Conservation (phyloP, 495 filamentous ascomycete species). For the Hyaloscypha finlandica region DNA sequence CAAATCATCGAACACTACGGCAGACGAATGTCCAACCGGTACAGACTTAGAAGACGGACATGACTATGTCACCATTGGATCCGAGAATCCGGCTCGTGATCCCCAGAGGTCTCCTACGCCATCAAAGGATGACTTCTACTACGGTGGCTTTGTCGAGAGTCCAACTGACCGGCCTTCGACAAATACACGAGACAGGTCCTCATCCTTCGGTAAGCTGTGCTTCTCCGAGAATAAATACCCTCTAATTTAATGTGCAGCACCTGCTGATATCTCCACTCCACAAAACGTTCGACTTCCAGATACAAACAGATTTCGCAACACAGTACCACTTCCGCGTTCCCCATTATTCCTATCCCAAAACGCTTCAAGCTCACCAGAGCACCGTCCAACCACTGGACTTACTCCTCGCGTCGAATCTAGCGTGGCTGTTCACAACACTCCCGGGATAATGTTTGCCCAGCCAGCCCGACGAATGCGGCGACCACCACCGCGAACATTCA, state of each 20-base stretch:
- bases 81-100: slow-evolving; percentile 22
- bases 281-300: slow-evolving; percentile 9
- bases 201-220: slow-evolving; percentile 25
- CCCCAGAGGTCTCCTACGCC: slow-evolving; percentile 12
- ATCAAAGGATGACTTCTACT: slow-evolving; percentile 29
- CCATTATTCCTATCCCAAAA: slow-evolving; percentile 31
- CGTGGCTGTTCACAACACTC: slow-evolving; percentile 24
- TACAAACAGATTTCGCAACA: slow-evolving; percentile 8
- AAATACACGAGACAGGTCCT: slow-evolving; percentile 13
- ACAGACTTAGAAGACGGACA: background rate
- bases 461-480: slow-evolving; percentile 23
- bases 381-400: slow-evolving; percentile 19
- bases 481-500: slow-evolving; percentile 12
- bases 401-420: slow-evolving; percentile 25
- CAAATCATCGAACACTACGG: background rate
- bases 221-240: background rate
- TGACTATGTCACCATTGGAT: slow-evolving; percentile 10
- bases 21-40: background rate
- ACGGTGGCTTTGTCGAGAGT: slow-evolving; percentile 31
- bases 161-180: background rate
- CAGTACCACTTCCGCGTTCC: slow-evolving; percentile 26
- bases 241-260: slow-evolving; percentile 15
- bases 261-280: slow-evolving; percentile 28
- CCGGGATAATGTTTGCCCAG: slow-evolving; percentile 32
- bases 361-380: slow-evolving; percentile 27